Evolutionary conservation across 2,329 filamentous ascomycete genomes (phyloP), one percentile per base, ranked within the genome.

Genomic region (Xylariaceae sp.): DNA sequence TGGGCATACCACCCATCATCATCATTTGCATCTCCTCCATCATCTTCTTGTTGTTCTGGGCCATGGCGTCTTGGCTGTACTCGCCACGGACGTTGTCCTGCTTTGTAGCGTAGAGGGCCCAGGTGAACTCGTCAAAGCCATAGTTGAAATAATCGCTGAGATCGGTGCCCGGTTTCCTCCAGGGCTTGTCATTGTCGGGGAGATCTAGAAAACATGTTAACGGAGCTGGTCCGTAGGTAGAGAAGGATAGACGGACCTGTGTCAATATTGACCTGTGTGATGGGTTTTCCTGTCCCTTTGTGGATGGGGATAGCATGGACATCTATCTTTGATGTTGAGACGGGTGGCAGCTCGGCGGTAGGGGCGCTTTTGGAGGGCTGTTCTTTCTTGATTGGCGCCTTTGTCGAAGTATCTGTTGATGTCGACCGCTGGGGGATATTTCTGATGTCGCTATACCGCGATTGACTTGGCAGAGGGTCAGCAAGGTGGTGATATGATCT

Each of bases 141-240:
- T 97, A 97, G 75, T 97, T 97, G 81, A 97, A 97, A 72, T 95
- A 97, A 68, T 99, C 94, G 52, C 88, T 94, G 47, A 96, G 83
- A 63, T 99, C 94, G 11, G 92, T 91, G 42, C 94, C 94, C 0
- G 94, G 94, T 57, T 91, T 86, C 40, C 94, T 85, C 94, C 94
- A 99, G 15, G 92, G 91, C 68, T 96, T 97, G 55, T 91, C 88
- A 62, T 90, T 89, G 7, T 89, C 85, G 35, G 83, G 78, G 17
- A 91, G 80, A 62, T 86, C 82, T 79, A 53, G 30, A 6, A n/a
- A 14, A 39, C 11, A 30, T 33, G 11, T 19, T 31, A 19, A n/a
- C 44, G 17, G 18, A 40, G 32, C 14, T 32, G 12, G 19, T 15
- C n/a, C 15, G 17, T 30, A 4, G 33, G 36, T 35, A 27, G 42